Evolutionary conservation across 108 stramenopile species (phyloP).

Genomic region (Mayamaea pseudoterrestris): DNA sequence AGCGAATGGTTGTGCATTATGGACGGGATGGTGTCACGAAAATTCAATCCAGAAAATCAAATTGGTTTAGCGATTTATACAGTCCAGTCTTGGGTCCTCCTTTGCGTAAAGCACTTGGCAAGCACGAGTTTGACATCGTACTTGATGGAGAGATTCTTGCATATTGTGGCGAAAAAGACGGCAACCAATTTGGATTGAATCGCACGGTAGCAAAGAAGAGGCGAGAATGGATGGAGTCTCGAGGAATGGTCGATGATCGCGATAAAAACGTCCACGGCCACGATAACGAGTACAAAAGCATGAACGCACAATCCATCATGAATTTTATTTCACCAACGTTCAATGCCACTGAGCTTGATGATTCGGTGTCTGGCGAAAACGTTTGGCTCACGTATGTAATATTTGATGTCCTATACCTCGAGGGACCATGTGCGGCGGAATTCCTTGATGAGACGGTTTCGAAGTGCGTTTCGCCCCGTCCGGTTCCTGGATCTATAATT

Average conservation of each 20-base stretch:
- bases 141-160: slow-evolving; percentile 76
- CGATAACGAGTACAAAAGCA: slow-evolving; percentile 24
- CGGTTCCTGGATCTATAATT: slow-evolving; percentile 44
- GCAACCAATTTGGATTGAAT: slow-evolving; percentile 69
- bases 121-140: slow-evolving; percentile 57
- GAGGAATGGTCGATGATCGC: slow-evolving; percentile 45
- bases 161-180: slow-evolving; percentile 38
- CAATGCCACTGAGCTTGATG: slow-evolving; percentile 1
- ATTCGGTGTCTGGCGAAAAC: slow-evolving; percentile 16
- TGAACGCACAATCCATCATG: slow-evolving; percentile 10
- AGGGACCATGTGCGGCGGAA: slow-evolving; percentile 44
- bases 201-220: slow-evolving; percentile 53
- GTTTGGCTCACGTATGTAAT: slow-evolving; percentile 59
- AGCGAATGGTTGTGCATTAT: slow-evolving; percentile 55
- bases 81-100: slow-evolving; percentile 65
- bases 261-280: slow-evolving; percentile 47
- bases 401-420: slow-evolving; percentile 64
- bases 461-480: slow-evolving; percentile 6
- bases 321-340: background rate
- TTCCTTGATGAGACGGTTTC: slow-evolving; percentile 14
- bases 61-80: slow-evolving; percentile 33
- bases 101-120: slow-evolving; percentile 45
- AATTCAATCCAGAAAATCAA: slow-evolving; percentile 3
- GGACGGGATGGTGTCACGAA: slow-evolving; percentile 1
- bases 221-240: slow-evolving; percentile 24